Evolutionary conservation across 345 rosid genomes (phyloP), one percentile per base, ranked within the genome.

Genomic region (Gynandropsis gynandra): DNA sequence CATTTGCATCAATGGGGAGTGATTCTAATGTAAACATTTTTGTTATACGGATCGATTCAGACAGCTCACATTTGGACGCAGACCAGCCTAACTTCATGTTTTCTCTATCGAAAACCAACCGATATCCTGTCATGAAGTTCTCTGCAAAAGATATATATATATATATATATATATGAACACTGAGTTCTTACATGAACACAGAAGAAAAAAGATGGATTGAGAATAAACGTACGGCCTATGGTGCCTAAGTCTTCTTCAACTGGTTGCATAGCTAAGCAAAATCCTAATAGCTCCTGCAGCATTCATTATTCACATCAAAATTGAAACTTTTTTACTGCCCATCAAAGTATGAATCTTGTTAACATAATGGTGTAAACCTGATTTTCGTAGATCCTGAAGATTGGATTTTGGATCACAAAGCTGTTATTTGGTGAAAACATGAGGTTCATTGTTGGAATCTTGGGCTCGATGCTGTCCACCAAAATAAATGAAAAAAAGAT

Each of bases 11-110:
- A 52, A 47, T 15, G n/a, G 39, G 40, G 16, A 40, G 17, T 32
- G 47, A 10, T 18, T 36, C 38, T 35, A 41, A 44, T 60, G 13
- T 0, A 31, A 46, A 31, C 38, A 58, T 35, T 53, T 4, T 16
- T 42, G 20, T 13, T 9, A 34, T 45, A 12, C 16, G n/a, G 29
- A 2, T 5, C 29, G 29, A 5, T 2, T 19, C 4, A 8, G 42
- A 34, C 41, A 57, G 62, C 93, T 83, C 69, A 89, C 97, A 89
- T 48, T 74, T 72, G 15, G 95, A 89, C 8, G 19, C 59, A 38
- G 97, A 89, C 97, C 97, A 89, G 43, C 87, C 82, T 51, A 85
- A 70, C 78, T 73, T 85, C 77, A 82, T 54, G 64, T 76, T 76
- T 65, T 85, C 97, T 58, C 85, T 75, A 61, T 89, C 89, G 67